These are phyloP conservation scores for Scheffersomyces cryptocercus DNA, from an alignment of 1,139 yeast species.

Conservation along the genomic window DNA sequence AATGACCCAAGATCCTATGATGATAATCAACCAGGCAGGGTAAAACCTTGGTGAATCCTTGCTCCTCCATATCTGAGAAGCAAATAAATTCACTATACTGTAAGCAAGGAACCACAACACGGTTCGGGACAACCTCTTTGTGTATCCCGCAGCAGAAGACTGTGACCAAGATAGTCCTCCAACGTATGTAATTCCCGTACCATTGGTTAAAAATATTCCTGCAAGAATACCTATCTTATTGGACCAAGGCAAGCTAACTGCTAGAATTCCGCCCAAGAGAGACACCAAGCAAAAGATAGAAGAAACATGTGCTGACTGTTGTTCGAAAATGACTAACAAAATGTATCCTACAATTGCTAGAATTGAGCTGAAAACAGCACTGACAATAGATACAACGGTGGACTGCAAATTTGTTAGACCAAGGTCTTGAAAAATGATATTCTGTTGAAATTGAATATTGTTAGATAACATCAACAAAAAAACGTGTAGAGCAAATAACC, in stretches of 20 bases:
- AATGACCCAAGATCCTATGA: conserved; percentile 43
- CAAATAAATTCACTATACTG: conserved; percentile 27
- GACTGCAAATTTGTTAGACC: conserved; percentile 47
- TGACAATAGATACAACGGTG: conserved; percentile 53
- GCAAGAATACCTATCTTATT: conserved; percentile 46
- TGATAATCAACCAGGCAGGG: conserved; percentile 56
- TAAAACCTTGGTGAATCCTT: conserved; percentile 23
- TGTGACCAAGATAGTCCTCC: no score
- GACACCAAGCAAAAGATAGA: conserved; percentile 28
- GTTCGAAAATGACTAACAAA: conserved; percentile 17
- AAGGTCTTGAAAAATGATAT: conserved; percentile 39
- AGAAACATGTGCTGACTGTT: conserved; percentile 16
- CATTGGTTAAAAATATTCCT: conserved; percentile 13
- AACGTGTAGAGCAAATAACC: conserved; percentile 41
- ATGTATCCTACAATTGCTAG: conserved; percentile 32
- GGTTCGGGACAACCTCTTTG: conserved; percentile 25
- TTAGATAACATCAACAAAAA: conserved; percentile 47
- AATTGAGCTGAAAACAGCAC: conserved; percentile 43
- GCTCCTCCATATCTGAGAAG: conserved; percentile 26
- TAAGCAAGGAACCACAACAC: conserved; percentile 23
- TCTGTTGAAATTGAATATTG: conserved; percentile 49
- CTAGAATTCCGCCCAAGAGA: conserved; percentile 45
- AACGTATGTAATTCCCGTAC: no score
- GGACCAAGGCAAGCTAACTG: conserved; percentile 40
- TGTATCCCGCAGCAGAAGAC: conserved; percentile 25